Base-by-base conservation (phyloP, 768 basidiomycete species). In the Gelatoporia subvermispora region DNA sequence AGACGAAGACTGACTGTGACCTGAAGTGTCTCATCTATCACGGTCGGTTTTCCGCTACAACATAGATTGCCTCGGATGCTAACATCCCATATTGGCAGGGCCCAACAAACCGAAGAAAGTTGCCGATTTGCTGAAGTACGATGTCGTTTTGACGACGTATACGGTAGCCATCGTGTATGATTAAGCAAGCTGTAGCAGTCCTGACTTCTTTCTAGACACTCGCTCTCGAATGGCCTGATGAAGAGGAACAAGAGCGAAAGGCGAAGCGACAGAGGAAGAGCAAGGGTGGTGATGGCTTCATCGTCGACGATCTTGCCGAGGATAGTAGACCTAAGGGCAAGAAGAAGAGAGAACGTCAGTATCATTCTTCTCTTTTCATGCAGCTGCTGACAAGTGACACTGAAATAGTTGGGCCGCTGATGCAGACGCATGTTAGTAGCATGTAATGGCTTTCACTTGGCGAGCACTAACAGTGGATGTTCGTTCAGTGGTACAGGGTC, bases 1-100 rank as follows among this genome's bases (percentile, higher is more conserved):
- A 84, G 59, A 68, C 72, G 40, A 79, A 79, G 67, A 78, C 79
- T 1, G 74, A 73, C 50, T 66, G 67, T 35, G 67, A 64, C 8
- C 57, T 82, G 24, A 71, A 68, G 24, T 77, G 79, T 45, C 61
- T 76, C 3, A 78, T 87, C 28, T 85, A 88, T 60, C 86, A 88
- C 57, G 85, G 78, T 61, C 38, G 16, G 16, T 38, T 39, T 34
- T 43, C 24, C 38, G n/a, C n/a, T n/a, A 17, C 41, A 20, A 24
- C 16, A 18, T 36, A 1, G 11, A 31, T 43, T 4, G n/a, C 20
- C 38, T 34, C 22, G 17, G 22, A 13, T 24, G 10, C 13, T n/a
- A 13, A 37, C 9, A 31, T 16, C 4, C 21, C 17, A 31, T 31
- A 35, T 50, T 24, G 43, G 44, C 45, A 66, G 65, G 76, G 1